Evolutionary conservation across 2,329 filamentous ascomycete species (phyloP), one percentile per base, ranked within the genome.

Genomic region (Aspergillus pseudotamarii): DNA sequence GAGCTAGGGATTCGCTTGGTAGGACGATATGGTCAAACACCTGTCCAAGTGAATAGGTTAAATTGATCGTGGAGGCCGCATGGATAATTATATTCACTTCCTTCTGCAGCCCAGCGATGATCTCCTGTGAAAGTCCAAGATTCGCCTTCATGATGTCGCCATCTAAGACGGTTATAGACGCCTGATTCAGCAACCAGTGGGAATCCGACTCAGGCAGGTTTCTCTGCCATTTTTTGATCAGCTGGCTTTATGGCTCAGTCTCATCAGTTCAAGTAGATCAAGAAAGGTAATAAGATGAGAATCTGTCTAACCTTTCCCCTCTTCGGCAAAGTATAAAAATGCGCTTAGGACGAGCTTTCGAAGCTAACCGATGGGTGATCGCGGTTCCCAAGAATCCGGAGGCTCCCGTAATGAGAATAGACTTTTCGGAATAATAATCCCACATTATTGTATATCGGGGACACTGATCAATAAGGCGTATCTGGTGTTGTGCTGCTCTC

Each of bases 331-430:
- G 43, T 6, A 69, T 14, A 28, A 62, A 69, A 8, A 69, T 55
- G 38, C 48, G 55, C 5, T 28, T 32, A 16, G 48, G 45, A 34
- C 60, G 48, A 2, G 67, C 60, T 41, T 68, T 59, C 28, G 61
- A 68, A 28, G 71, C 58, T 16, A 71, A 64, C 19, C 70, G 63
- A 11, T 66, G 69, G 14, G 71, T 63, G 23, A 72, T 26, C 1
- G 66, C 60, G 2, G 70, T 72, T 14, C 70, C 70, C 38, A 72
- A 58, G 23, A 72, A 68, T 0, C 70, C 70, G 4, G 70, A 69
- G 0, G 66, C 70, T 0, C 69, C 69, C 0, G 70, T 72, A 16
- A 72, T 48, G 30, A 72, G 70, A 8, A 72, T 14, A 3, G 57
- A 60, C 36, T 71, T 72, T 16, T 58, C 68, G 32, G 68, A 41